Evolutionary conservation across 257 asterid species (phyloP).

Genomic region (Solanum etuberosum): DNA sequence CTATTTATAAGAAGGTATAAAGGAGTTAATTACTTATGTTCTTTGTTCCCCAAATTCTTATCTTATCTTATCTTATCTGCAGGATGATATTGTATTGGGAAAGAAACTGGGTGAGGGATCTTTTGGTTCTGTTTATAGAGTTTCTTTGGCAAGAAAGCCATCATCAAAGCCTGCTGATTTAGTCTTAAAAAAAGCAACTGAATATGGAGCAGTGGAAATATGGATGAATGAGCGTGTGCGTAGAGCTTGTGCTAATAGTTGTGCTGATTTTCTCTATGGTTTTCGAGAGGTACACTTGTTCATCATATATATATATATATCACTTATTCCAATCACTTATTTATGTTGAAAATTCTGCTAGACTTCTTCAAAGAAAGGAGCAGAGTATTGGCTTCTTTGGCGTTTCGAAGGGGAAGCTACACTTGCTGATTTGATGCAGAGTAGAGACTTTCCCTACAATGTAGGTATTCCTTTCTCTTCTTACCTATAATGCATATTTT

Average conservation of each 20-base stretch:
- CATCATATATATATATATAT: not conserved
- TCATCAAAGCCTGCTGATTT: constrained; percentile 55
- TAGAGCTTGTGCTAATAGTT: constrained; percentile 89
- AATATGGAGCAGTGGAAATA: constrained; percentile 98
- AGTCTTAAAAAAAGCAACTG: constrained; percentile 85
- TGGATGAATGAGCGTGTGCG: constrained; percentile 98
- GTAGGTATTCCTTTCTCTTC: constrained; percentile 38
- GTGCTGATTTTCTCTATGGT: constrained; percentile 92
- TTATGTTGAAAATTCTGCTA: constrained; percentile 15
- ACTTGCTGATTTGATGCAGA: constrained; percentile 79
- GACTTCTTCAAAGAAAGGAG: constrained; percentile 75
- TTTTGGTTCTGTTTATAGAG: constrained; percentile 79
- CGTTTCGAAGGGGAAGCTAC: constrained; percentile 87
- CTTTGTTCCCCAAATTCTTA: not conserved
- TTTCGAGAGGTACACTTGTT: constrained; percentile 59
- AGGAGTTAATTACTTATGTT: not conserved
- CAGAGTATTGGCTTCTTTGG: constrained; percentile 93
- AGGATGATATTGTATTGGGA: constrained; percentile 94
- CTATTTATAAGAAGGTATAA: constrained; percentile 63
- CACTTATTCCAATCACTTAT: not conserved
- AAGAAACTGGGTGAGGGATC: constrained; percentile 94
- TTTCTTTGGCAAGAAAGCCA: constrained; percentile 48
- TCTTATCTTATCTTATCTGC: not conserved
- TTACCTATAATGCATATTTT: not conserved
- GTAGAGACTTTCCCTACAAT: constrained; percentile 92